Evolutionary conservation across 2,329 filamentous ascomycete genomes (phyloP).

Genomic region (Aureobasidium sp.): DNA sequence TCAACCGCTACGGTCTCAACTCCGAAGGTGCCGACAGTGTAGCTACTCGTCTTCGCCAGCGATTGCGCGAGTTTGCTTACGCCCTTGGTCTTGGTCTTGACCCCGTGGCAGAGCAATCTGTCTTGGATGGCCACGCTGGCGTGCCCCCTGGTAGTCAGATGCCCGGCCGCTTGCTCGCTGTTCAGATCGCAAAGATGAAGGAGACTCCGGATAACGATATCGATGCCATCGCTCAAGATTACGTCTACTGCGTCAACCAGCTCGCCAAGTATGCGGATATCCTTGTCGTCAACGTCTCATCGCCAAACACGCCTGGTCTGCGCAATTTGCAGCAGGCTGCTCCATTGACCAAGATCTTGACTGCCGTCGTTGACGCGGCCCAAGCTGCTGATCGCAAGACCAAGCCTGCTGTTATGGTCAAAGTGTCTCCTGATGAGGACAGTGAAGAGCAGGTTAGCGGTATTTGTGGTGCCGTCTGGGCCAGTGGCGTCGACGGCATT

Average conservation of each 20-base stretch:
- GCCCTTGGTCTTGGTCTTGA: conserved; percentile 56
- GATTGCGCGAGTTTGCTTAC: conserved; percentile 70
- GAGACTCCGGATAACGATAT: conserved; percentile 77
- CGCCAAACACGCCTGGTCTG: conserved; percentile 88
- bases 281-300: conserved; percentile 95
- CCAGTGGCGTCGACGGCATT: conserved; percentile 82
- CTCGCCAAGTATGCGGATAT: conserved; percentile 87
- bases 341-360: conserved; percentile 71
- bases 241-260: conserved; percentile 79
- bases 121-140: conserved; percentile 66
- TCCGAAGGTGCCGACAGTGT: conserved; percentile 83
- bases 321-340: conserved; percentile 77
- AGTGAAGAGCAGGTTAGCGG: conserved; percentile 74
- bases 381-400: conserved; percentile 58
- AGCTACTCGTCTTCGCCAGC: conserved; percentile 66
- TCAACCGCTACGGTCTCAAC: conserved; percentile 95
- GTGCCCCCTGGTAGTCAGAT: conserved; percentile 77
- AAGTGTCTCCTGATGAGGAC: conserved; percentile 94
- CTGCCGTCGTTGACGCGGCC: conserved; percentile 74
- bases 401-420: conserved; percentile 86
- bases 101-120: conserved; percentile 56
- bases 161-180: conserved; percentile 68
- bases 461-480: conserved; percentile 77
- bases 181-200: conserved; percentile 98
- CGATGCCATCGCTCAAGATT: conserved; percentile 66